Base-by-base conservation (phyloP, 495 filamentous ascomycete species). In the Glarea lozoyensis region DNA sequence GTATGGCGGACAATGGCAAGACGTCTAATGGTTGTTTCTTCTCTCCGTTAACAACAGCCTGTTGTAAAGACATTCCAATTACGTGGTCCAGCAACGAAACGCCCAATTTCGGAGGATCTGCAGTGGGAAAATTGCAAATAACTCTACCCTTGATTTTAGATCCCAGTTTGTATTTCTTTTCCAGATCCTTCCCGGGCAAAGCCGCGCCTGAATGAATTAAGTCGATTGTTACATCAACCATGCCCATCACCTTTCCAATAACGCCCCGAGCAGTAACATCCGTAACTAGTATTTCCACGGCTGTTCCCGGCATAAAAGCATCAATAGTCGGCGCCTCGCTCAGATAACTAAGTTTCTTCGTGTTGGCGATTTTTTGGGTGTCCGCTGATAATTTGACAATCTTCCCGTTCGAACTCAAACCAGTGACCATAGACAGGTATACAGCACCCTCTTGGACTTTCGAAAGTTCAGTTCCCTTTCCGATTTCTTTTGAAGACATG, bases 11-110 rank as follows among this genome's bases (percentile, higher is more conserved):
- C 27, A 89, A 70, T 15, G 84, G 76, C 19, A 92, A 72, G 25
- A 60, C 59, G 34, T 70, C 70, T 40, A 67, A 63, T 25, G 72
- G 82, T 50, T 48, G 58, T 57, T 54, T 60, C 53, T 53, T 65
- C 53, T 50, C 64, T 56, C 53, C 60, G 50, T 37, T 49, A 40
- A 61, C 45, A n/a, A 35, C 39, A 15, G 46, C 43, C 21, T 42
- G 40, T 49, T 58, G 46, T 36, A 54, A 21, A 19, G 72, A 64
- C 35, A 94, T 69, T 11, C 78, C 78, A 16, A 86, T 54, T 20
- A 95, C 67, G 55, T 96, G 89, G 27, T 88, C 84, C 27, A 95
- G 71, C 36, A 95, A 54, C 1, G 90, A 95, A 36, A 95, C 74
- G 13, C 86, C 85, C 31, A 96, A 63, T 60, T 93, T 95, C 45